These are phyloP conservation scores for Aspergillus hancockii DNA, from an alignment of 495 filamentous ascomycete species.

Conservation along the genomic window DNA sequence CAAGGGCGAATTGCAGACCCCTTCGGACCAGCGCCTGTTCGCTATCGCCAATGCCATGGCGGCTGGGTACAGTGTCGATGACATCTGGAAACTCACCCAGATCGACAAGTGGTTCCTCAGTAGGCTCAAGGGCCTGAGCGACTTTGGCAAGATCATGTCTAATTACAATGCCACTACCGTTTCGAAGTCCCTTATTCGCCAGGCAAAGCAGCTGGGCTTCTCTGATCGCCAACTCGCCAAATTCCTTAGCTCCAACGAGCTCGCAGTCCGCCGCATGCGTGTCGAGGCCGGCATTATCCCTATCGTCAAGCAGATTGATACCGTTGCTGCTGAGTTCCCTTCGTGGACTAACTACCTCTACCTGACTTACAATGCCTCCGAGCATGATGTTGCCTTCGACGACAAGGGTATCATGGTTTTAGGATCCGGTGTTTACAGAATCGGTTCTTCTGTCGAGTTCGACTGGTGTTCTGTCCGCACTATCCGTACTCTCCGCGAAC, in stretches of 20 bases:
- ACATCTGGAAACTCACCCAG: constrained; percentile 96
- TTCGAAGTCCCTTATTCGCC: constrained; percentile 62
- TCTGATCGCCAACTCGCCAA: constrained; percentile 90
- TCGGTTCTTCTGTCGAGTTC: constrained; percentile 97
- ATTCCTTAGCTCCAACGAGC: constrained; percentile 90
- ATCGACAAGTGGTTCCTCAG: constrained; percentile 87
- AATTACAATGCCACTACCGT: constrained; percentile 70
- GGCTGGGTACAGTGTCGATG: constrained; percentile 86
- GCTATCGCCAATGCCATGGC: constrained; percentile 98
- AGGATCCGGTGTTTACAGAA: constrained; percentile 95
- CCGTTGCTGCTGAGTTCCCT: constrained; percentile 95
- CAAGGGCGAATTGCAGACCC: constrained; percentile 92
- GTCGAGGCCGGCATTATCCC: constrained; percentile 83
- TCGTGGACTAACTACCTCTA: constrained; percentile 96
- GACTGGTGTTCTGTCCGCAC: constrained; percentile 99
- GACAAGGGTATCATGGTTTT: constrained; percentile 95
- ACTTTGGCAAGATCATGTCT: constrained; percentile 80
- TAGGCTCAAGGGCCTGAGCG: constrained; percentile 83
- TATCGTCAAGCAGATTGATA: constrained; percentile 97
- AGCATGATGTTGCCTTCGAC: constrained; percentile 81
- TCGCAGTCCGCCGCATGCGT: constrained; percentile 78
- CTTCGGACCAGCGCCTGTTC: constrained; percentile 95
- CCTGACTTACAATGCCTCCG: constrained; percentile 88
- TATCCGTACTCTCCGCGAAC: constrained; percentile 86
- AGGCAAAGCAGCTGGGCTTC: constrained; percentile 92